Evolutionary conservation across 441 rosid species (phyloP).

Genomic region (Erodium moschatum): DNA sequence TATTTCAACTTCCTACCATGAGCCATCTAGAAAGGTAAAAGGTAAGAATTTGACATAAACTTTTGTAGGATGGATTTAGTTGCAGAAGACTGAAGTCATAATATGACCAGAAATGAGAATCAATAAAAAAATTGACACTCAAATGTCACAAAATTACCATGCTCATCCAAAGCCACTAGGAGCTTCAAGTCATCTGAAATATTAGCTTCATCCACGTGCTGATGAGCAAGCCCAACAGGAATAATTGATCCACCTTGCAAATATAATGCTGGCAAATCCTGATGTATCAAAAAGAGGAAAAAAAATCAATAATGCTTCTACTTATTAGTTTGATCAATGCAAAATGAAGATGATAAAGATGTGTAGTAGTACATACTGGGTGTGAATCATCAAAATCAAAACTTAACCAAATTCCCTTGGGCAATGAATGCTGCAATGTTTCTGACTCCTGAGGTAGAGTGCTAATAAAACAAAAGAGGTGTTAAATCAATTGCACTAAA

Average conservation of each 20-base stretch:
- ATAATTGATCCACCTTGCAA: constrained; percentile 90
- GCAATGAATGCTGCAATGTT: constrained; percentile 39
- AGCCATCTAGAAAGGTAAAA: constrained; percentile 6
- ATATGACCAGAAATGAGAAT: constrained; percentile 1
- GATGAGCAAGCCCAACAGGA: constrained; percentile 58
- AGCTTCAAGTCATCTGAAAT: constrained; percentile 67
- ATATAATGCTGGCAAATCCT: constrained; percentile 83
- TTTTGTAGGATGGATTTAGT: background rate
- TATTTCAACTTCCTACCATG: background rate
- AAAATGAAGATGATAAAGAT: constrained; percentile 11
- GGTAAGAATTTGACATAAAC: background rate
- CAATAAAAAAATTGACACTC: constrained; percentile 1
- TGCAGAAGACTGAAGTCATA: background rate
- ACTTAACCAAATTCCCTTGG: constrained; percentile 73
- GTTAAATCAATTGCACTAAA: constrained; percentile 12
- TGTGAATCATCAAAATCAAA: constrained; percentile 83
- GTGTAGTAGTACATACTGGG: constrained; percentile 45
- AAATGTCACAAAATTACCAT: constrained; percentile 44
- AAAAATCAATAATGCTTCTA: background rate
- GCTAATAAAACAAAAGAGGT: constrained; percentile 30
- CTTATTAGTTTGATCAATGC: background rate
- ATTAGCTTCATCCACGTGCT: constrained; percentile 58
- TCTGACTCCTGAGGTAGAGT: constrained; percentile 43
- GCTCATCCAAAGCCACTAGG: constrained; percentile 71
- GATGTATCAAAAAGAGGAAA: constrained; percentile 19